Evolutionary conservation across 495 filamentous ascomycete genomes (phyloP), one percentile per base, ranked within the genome.

Genomic region (Aspergillus egyptiacus): DNA sequence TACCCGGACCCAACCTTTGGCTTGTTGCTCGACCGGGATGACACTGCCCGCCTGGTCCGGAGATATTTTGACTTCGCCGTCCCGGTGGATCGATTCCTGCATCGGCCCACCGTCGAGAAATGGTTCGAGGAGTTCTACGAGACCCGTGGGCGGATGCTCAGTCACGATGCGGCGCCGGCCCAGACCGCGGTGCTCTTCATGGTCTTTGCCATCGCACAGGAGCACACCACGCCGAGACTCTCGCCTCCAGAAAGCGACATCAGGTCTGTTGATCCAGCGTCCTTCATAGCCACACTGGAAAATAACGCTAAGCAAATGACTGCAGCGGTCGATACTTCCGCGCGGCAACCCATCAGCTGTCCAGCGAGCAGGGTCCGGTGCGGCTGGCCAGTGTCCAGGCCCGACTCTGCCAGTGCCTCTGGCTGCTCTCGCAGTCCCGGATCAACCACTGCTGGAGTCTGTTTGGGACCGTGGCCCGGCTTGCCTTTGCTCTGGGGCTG

Each of bases 21-120:
- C 8, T 36, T 46, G 31, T 24, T 46, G 44, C 44, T 35, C 6
- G 19, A 18, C 11, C 17, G 33, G 3, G 44, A 18, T 14, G 44
- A 46, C 8, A 32, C 44, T 3, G 19, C 36, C 5, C 18, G 19
- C 6, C 33, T 46, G 2, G 23, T 46, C 22, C 30, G 44, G n/a
- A 42, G 56, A 7, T 65, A 65, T 33, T 65, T 65, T 42, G 60
- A 65, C 23, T 60, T 63, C 39, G 59, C 57, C 6, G 53, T 62
- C 37, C 59, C 58, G 3, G 58, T 53, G 2, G 53, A 63, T 32
- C 52, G 62, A 1, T 60, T 63, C 27, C 34, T 65, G 9, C 59
- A 63, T 36, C 45, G 46, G 20, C 60, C 53, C 1, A 62, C 55
- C 13, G 39, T 57, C 2, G 38, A 61, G 42, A 15, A 34, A 14